Evolutionary conservation across 2,329 filamentous ascomycete species (phyloP).

Genomic region (Coniochaeta ligniaria): DNA sequence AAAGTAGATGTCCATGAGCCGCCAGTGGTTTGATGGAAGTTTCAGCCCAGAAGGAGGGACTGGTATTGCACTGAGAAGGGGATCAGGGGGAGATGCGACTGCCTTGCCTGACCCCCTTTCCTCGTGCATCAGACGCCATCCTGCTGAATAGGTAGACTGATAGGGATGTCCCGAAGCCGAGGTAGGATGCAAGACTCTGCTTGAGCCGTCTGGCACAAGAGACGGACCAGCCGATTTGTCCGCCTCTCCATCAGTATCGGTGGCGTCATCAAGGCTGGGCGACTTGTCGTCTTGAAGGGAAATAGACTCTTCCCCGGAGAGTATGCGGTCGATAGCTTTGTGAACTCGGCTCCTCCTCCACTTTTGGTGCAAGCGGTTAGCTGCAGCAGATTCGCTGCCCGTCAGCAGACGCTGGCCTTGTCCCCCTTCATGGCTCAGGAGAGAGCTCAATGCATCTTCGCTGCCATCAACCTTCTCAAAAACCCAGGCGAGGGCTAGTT

Average conservation of each 20-base stretch:
- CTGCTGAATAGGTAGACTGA: neutral
- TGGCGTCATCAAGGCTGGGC: conserved; percentile 22
- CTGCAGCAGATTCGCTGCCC: conserved; percentile 42
- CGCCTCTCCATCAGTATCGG: conserved; percentile 21
- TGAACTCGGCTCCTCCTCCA: conserved; percentile 59
- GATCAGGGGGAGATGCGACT: neutral
- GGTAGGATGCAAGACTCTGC: neutral
- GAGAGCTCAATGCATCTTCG: conserved; percentile 48
- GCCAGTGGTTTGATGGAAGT: conserved; percentile 48
- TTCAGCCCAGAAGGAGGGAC: conserved; percentile 8
- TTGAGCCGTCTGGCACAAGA: conserved; percentile 11
- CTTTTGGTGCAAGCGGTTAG: conserved; percentile 50
- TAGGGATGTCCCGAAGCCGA: neutral
- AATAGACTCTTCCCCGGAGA: conserved; percentile 38
- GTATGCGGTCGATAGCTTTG: conserved; percentile 53
- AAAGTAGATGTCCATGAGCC: conserved; percentile 65
- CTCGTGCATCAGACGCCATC: neutral
- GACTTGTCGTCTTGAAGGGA: conserved; percentile 21
- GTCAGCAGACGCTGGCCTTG: conserved; percentile 37
- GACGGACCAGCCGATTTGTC: neutral
- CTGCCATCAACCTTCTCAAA: conserved; percentile 54
- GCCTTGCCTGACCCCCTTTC: neutral
- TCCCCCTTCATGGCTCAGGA: conserved; percentile 39
- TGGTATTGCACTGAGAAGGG: neutral
- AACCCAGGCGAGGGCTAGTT: conserved; percentile 60